Conservation (phyloP, 345 rosid species). For the Gossypium turneri region DNA sequence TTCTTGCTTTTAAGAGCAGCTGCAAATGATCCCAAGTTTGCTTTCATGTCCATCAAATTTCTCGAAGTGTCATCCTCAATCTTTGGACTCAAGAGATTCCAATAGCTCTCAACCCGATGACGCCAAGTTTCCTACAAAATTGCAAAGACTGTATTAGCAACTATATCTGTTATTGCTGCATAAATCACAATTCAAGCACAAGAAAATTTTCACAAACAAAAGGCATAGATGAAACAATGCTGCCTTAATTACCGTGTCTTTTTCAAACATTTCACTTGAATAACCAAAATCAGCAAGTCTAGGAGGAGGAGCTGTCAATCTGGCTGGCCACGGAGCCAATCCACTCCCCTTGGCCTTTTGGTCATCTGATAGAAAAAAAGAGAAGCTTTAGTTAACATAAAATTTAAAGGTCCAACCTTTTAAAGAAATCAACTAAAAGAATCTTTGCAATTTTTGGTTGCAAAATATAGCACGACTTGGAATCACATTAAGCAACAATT, state of each 20-base stretch:
- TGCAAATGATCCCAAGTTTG: constrained; percentile 83
- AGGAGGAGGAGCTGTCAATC: constrained; percentile 78
- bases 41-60: constrained; percentile 99
- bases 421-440: not conserved
- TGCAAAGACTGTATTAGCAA: constrained; percentile 17
- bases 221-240: not conserved
- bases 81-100: constrained; percentile 76
- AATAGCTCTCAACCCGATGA: constrained; percentile 67
- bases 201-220: constrained; percentile 4
- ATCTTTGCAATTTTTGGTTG: not conserved
- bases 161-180: not conserved
- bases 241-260: constrained; percentile 58
- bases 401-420: not conserved
- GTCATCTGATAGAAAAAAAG: constrained; percentile 47
- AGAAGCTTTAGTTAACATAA: constrained; percentile 12
- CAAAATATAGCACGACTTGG: not conserved
- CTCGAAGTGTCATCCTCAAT: constrained; percentile 61
- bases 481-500: not conserved
- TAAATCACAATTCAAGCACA: not conserved
- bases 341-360: constrained; percentile 79
- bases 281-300: constrained; percentile 92
- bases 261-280: constrained; percentile 68
- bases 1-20: constrained; percentile 83
- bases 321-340: constrained; percentile 97
- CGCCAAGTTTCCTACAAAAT: constrained; percentile 68